phyloP scores from a whole-genome alignment of 1,284 basidiomycete genomes.

The Moesziomyces sp. region DNA sequence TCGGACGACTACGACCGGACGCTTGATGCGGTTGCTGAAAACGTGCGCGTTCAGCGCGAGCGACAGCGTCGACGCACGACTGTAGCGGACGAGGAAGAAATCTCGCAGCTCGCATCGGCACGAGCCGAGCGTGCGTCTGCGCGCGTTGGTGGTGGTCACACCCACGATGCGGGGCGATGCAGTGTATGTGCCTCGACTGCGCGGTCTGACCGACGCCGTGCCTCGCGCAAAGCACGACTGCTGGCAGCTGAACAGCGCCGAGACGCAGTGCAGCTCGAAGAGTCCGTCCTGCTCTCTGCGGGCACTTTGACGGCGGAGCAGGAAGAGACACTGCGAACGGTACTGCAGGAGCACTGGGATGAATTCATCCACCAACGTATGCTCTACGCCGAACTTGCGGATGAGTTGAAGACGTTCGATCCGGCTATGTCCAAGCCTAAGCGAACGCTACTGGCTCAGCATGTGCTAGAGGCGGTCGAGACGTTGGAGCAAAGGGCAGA shows the following conservation, averaged over 20 bases:
- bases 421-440: conserved; percentile 54
- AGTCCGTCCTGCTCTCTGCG: conserved; percentile 23
- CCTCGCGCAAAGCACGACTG: conserved; percentile 21
- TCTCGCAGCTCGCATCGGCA: conserved; percentile 40
- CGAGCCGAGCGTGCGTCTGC: conserved; percentile 29
- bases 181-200: conserved; percentile 30
- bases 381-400: conserved; percentile 64
- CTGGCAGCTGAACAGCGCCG: conserved; percentile 22
- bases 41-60: conserved; percentile 25
- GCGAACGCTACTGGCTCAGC: conserved; percentile 56
- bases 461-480: conserved; percentile 64
- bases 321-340: conserved; percentile 9
- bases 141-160: conserved; percentile 2
- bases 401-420: conserved; percentile 61
- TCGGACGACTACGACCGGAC: conserved; percentile 39
- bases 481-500: conserved; percentile 59
- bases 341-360: conserved; percentile 59
- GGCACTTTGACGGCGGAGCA: conserved; percentile 1
- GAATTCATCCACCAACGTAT: conserved; percentile 63
- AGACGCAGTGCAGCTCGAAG: conserved; percentile 32
- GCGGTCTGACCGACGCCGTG: conserved; percentile 24
- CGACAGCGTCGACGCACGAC: conserved; percentile 12
- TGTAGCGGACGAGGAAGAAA: conserved; percentile 25
- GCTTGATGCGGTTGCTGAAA: conserved; percentile 39
- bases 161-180: conserved; percentile 34